These are phyloP conservation scores for Marchantia polymorpha DNA, from an alignment of 225 moss, liverwort and hornwort species.

Conservation along the genomic window DNA sequence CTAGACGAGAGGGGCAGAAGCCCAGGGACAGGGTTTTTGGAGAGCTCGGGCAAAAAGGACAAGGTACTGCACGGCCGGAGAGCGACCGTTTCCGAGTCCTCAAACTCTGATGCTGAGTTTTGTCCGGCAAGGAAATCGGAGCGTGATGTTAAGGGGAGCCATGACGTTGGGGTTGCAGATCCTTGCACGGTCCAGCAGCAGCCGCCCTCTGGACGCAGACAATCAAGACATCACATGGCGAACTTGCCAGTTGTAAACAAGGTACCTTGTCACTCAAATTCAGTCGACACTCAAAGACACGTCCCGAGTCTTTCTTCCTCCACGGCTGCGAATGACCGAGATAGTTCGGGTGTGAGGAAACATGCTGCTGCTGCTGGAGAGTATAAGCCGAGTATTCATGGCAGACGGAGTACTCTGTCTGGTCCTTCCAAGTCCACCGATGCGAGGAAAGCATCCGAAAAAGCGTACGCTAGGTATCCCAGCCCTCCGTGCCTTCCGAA, in stretches of 20 bases:
- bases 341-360: neutral
- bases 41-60: slow-evolving; percentile 37
- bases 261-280: neutral
- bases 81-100: slow-evolving; percentile 29
- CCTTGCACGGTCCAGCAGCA: neutral
- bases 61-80: slow-evolving; percentile 62
- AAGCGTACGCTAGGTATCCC: slow-evolving; percentile 7
- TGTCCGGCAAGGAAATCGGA: neutral
- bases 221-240: slow-evolving; percentile 22
- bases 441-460: slow-evolving; percentile 1
- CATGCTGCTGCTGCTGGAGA: neutral
- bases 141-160: neutral
- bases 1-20: slow-evolving; percentile 9
- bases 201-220: slow-evolving; percentile 9
- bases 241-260: neutral
- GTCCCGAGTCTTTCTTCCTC: neutral
- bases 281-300: neutral
- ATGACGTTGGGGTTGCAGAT: neutral
- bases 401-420: slow-evolving; percentile 5
- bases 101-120: neutral
- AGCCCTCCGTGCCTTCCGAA: slow-evolving; percentile 6
- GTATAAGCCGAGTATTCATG: slow-evolving; percentile 15
- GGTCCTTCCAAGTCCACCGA: neutral
- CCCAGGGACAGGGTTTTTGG: slow-evolving; percentile 17
- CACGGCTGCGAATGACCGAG: neutral